Base-by-base conservation (phyloP, 2,329 filamentous ascomycete genomes). In the Colletotrichum destructivum region DNA sequence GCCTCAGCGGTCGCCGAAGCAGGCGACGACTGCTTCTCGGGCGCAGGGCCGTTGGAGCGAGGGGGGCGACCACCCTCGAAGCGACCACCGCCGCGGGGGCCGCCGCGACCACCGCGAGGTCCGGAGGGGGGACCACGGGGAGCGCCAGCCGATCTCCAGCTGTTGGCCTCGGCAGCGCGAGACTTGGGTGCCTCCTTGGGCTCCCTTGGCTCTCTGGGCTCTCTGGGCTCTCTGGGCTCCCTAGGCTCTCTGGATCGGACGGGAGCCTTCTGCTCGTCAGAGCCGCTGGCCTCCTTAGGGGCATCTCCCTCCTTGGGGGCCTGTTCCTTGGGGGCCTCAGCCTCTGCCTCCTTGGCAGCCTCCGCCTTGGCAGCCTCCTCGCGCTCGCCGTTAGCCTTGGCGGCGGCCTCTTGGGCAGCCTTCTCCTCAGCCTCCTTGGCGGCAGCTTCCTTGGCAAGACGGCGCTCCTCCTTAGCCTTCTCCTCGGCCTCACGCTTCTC, bases 401-500 rank as follows among this genome's bases (percentile, higher is more conserved):
- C 78, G 26, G 74, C 72, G 5, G 78, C 80, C 60, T 80, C 79
- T 55, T 81, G 82, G 8, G 81, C 80, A 0, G 81, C 81, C 76
- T 86, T 86, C 64, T 86, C 86, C 11, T 83, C 86, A 47, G 86
- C 87, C 72, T 89, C 87, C 81, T 91, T 90, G 31, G 88, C 83
- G n/a, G 87, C 87, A 61, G 90, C 88, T 76, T 93, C 91, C 80
- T 89, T 91, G n/a, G 89, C 91, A 44, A 90, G 81, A 63, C 89
- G 87, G 69, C 86, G 87, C 75, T 94, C 93, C 77, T 94, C 94
- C 82, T 94, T 95, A 55, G 90, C 92, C 85, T 95, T 96, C 74
- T 96, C 94, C 1, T 96, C 94, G 0, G 92, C 90, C 77, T 97
- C 95, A 79, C 92, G 93, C 89, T 97, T 97, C 82, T 96, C 92